These are phyloP conservation scores for Acer yangbiense DNA, from an alignment of 345 rosid genomes.

Conservation along the genomic window DNA sequence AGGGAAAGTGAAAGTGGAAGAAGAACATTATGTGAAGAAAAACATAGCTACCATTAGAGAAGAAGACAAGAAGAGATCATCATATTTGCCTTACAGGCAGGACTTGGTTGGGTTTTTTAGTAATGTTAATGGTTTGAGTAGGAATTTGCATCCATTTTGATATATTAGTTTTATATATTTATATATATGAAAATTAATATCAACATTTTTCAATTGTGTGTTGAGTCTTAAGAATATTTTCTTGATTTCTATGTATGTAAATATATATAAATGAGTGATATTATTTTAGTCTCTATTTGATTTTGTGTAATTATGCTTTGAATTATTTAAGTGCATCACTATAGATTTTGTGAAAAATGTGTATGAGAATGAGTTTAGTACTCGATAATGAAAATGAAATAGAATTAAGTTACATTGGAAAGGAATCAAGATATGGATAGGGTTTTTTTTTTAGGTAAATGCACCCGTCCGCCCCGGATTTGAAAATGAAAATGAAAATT, in stretches of 20 bases:
- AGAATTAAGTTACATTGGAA: no score
- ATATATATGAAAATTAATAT: neutral
- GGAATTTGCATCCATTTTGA: slow-evolving; percentile 63
- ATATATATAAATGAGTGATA: neutral
- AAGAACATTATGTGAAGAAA: slow-evolving; percentile 16
- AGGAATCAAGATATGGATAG: no score
- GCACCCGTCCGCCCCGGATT: neutral
- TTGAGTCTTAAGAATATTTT: no score
- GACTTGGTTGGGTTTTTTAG: slow-evolving; percentile 53
- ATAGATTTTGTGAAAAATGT: no score
- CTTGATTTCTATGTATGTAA: no score
- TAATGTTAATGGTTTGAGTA: slow-evolving; percentile 50
- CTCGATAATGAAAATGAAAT: no score
- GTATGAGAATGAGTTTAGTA: no score
- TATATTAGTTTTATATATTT: neutral
- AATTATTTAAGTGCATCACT: no score
- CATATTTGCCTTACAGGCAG: slow-evolving; percentile 51
- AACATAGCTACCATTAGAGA: slow-evolving; percentile 20
- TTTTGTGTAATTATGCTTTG: neutral
- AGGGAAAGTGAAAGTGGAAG: slow-evolving; percentile 6
- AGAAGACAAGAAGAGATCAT: slow-evolving; percentile 47
- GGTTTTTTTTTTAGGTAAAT: no score
- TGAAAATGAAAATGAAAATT: neutral
- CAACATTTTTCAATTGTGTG: neutral
- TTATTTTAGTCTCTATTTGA: neutral